Percentiles rank a stretch among this genome's conserved stretches.
phyloP scores from a whole-genome alignment of 108 stramenopile species.

The Pseudonitzschia multiseries region DNA sequence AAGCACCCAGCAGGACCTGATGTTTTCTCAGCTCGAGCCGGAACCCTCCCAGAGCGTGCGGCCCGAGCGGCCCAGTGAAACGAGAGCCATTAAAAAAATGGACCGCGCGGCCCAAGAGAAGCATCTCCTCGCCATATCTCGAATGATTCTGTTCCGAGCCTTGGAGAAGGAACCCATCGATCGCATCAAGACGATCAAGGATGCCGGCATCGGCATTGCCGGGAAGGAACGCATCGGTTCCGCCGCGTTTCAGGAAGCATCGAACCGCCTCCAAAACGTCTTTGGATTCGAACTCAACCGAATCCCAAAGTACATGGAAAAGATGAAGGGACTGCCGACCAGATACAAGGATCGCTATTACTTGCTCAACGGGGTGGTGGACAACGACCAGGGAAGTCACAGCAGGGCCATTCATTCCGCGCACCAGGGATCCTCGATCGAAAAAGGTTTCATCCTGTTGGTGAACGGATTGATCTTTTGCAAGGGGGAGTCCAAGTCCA shows the following conservation, averaged over 20 bases:
- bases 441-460: conserved; percentile 74
- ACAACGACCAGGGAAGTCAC: conserved; percentile 63
- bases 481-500: conserved; percentile 60
- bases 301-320: conserved; percentile 61
- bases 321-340: conserved; percentile 49
- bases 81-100: conserved; percentile 52
- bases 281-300: conserved; percentile 72
- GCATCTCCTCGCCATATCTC: conserved; percentile 49
- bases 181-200: conserved; percentile 59
- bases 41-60: conserved; percentile 64
- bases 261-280: conserved; percentile 53
- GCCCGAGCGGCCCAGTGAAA: conserved; percentile 45
- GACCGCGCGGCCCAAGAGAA: conserved; percentile 52
- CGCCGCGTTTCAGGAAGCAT: conserved; percentile 65
- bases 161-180: conserved; percentile 78
- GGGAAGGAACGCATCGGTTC: conserved; percentile 35
- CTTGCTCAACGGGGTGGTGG: conserved; percentile 54
- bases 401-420: conserved; percentile 59
- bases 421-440: conserved; percentile 47
- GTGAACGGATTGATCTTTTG: conserved; percentile 76
- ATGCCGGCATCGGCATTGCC: conserved; percentile 60
- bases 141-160: conserved; percentile 74
- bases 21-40: conserved; percentile 60
- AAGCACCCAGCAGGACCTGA: neutral
- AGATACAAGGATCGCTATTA: conserved; percentile 76